Conservation (phyloP, 768 basidiomycete genomes). For the Russula ochroleuca region DNA sequence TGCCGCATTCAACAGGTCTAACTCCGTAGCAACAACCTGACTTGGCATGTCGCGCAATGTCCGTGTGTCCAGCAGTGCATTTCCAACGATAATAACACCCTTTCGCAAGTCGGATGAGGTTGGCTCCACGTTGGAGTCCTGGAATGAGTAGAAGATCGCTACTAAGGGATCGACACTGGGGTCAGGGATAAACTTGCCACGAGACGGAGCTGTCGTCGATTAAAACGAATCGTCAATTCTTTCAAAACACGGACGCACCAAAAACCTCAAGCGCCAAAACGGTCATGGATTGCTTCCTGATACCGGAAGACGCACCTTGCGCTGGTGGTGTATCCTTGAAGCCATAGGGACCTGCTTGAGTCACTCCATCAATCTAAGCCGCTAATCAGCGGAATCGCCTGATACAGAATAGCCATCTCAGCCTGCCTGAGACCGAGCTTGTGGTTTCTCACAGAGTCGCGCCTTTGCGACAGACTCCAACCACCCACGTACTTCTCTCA, state of each 20-base stretch:
- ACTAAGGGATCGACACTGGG: constrained; percentile 60
- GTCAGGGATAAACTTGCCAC: constrained; percentile 56
- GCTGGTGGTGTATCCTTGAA: constrained; percentile 53
- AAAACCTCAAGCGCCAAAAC: constrained; percentile 82
- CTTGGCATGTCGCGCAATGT: constrained; percentile 44
- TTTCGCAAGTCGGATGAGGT: constrained; percentile 36
- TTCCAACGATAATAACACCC: constrained; percentile 54
- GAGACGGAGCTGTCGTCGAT: constrained; percentile 41
- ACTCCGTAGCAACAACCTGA: constrained; percentile 60
- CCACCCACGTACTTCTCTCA: constrained; percentile 52
- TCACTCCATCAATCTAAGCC: constrained; percentile 63
- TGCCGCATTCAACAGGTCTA: constrained; percentile 73
- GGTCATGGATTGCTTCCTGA: constrained; percentile 66
- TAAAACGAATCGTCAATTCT: background rate
- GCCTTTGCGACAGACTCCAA: constrained; percentile 37
- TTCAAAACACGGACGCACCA: constrained; percentile 45
- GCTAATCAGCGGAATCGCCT: constrained; percentile 5
- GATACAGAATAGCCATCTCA: background rate
- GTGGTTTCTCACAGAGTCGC: constrained; percentile 27
- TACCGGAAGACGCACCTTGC: constrained; percentile 36
- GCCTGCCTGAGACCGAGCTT: constrained; percentile 51
- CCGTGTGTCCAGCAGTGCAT: constrained; percentile 38
- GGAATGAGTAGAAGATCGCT: constrained; percentile 72
- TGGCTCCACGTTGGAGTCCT: constrained; percentile 40
- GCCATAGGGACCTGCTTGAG: constrained; percentile 68